These are phyloP conservation scores for Amorphotheca resinae DNA, from an alignment of 495 filamentous ascomycete species.

Conservation along the genomic window DNA sequence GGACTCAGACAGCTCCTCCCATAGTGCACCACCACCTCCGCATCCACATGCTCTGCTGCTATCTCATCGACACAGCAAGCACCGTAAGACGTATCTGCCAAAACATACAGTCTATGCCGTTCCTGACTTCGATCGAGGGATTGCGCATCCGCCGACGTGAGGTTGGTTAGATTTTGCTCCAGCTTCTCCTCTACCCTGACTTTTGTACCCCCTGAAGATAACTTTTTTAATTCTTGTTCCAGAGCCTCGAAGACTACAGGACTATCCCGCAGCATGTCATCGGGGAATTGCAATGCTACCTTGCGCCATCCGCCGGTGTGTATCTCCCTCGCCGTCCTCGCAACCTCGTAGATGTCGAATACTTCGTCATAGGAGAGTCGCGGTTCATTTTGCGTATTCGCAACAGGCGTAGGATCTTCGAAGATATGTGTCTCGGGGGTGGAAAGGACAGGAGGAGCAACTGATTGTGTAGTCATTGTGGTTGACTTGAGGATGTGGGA, in stretches of 20 bases:
- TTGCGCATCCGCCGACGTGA: neutral
- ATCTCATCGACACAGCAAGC: conserved; percentile 96
- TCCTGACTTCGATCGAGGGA: neutral
- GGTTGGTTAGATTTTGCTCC: neutral
- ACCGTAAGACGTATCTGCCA: conserved; percentile 94
- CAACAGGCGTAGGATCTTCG: conserved; percentile 38
- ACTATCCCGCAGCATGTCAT: conserved; percentile 78
- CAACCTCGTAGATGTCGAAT: conserved; percentile 70
- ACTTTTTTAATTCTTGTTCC: conserved; percentile 39
- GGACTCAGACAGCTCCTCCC: conserved; percentile 86
- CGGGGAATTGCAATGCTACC: conserved; percentile 89
- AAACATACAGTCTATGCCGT: conserved; percentile 58
- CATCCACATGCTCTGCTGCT: conserved; percentile 85
- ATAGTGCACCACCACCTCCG: conserved; percentile 90
- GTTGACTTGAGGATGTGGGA: conserved; percentile 1
- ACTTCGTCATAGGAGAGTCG: conserved; percentile 58
- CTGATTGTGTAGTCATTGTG: conserved; percentile 17
- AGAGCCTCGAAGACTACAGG: conserved; percentile 66
- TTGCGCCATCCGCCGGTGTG: conserved; percentile 53
- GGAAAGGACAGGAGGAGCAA: conserved; percentile 63
- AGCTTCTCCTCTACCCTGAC: conserved; percentile 5
- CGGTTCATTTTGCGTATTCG: conserved; percentile 25
- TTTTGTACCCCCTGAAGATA: neutral
- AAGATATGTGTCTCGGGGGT: conserved; percentile 77
- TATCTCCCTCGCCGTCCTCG: conserved; percentile 67